These are phyloP conservation scores for Nakazawaea ishiwadae DNA, from an alignment of 805 yeast species.

Conservation along the genomic window DNA sequence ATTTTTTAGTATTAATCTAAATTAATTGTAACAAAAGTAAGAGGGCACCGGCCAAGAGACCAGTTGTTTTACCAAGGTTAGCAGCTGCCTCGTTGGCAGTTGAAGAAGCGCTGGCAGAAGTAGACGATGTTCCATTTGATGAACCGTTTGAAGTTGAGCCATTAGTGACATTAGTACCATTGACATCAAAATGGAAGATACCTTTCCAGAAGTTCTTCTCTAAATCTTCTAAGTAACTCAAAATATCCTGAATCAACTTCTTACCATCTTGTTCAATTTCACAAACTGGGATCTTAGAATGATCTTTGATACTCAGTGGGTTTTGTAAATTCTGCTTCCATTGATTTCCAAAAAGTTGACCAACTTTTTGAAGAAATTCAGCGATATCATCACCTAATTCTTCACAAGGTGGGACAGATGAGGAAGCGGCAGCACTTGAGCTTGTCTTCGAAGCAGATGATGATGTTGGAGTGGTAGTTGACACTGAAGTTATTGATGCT, in stretches of 20 bases:
- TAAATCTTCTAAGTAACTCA: neutral
- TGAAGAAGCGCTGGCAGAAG: neutral
- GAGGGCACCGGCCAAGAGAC: neutral
- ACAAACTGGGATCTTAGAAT: slow-evolving; percentile 1
- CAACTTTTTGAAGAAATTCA: neutral
- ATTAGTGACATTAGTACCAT: neutral
- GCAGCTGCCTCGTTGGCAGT: neutral
- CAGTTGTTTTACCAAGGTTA: neutral
- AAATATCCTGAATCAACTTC: neutral
- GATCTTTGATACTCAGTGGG: neutral
- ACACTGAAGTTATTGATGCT: neutral
- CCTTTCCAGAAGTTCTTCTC: neutral
- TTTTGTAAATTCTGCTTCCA: neutral
- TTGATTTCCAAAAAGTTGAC: neutral
- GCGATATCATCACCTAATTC: neutral
- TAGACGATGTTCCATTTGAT: neutral
- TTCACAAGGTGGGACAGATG: slow-evolving; percentile 1
- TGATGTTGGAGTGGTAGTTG: too few species aligned
- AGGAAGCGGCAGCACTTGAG: neutral
- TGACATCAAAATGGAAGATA: neutral
- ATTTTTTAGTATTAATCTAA: neutral
- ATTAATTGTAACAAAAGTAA: neutral
- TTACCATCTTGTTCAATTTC: neutral
- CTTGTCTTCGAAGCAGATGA: neutral
- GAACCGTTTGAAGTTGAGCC: neutral